Base-by-base conservation (phyloP, 352 stramenopile genomes). In the Phytophthora pinifolia region DNA sequence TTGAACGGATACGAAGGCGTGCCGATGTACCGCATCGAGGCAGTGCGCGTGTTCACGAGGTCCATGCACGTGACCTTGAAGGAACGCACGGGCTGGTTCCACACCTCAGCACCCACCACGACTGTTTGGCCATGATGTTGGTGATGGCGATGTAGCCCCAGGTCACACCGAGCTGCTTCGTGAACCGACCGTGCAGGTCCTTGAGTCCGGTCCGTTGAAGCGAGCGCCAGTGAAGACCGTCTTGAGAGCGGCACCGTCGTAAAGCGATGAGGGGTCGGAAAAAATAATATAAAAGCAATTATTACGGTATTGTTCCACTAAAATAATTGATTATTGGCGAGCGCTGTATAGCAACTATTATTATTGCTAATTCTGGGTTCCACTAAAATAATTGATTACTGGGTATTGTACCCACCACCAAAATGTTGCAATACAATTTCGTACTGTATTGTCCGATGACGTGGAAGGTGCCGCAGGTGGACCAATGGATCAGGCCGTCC, bases 201-300 rank as follows among this genome's bases (percentile, higher is more conserved):
- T 42, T 65, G 46, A 47, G 36, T 69, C 61, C 20, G 52, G 43
- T 10, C 61, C 62, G 29, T 64, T 49, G 44, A 61, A 70, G 2
- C 65, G 65, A 20, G 50, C 58, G 17, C 61, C 61, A 4, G 59
- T 66, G 49, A 70, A 74, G 5, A 74, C 62, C 4, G 63, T 62
- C 17, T 44, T 17, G 13, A 65, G 33, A 4, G 31, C 25, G 15
- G 57, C 54, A 22, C 48, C 58, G 27, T 61, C 66, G 39, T 72
- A 75, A 9, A 75, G 17, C 3, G 39, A n/a, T n/a, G n/a, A n/a
- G n/a, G n/a, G n/a, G n/a, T n/a, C n/a, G n/a, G n/a, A n/a, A n/a
- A n/a, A n/a, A n/a, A n/a, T n/a, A n/a, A n/a, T n/a, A n/a, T n/a
- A n/a, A n/a, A n/a, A n/a, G n/a, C n/a, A n/a, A n/a, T n/a, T n/a